Evolutionary conservation across 2,329 filamentous ascomycete genomes (phyloP), one percentile per base, ranked within the genome.

Genomic region (Fusarium citri): DNA sequence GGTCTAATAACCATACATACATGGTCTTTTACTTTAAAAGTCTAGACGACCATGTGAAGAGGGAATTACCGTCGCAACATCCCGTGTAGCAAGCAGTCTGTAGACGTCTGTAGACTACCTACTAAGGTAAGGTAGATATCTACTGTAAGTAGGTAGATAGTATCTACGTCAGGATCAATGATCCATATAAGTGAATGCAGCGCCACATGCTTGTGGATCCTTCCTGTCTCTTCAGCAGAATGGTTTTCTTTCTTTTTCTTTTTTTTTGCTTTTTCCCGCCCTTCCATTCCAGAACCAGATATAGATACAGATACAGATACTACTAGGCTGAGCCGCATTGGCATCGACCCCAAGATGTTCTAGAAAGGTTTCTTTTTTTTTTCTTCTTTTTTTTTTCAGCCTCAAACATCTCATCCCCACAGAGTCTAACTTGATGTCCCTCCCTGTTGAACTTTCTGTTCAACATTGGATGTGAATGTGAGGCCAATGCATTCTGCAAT

Each of bases 121-220:
- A n/a, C n/a, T n/a, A n/a, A n/a, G n/a, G n/a, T n/a, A n/a, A n/a
- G n/a, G n/a, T n/a, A n/a, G n/a, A n/a, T n/a, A n/a, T n/a, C n/a
- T n/a, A n/a, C n/a, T n/a, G n/a, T n/a, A n/a, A n/a, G n/a, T n/a
- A n/a, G n/a, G n/a, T n/a, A n/a, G n/a, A n/a, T n/a, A n/a, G n/a
- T n/a, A n/a, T n/a, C n/a, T n/a, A 66, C 56, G 57, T 67, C 46
- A 48, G 55, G 53, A 59, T 66, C 34, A 37, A 37, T 37, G 18
- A 69, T 62, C 70, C 65, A 72, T 68, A 72, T 66, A 68, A 60
- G 25, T 45, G 56, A 57, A 66, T 63, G 54, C 61, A 59, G 70
- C 66, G 71, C 72, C 68, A 71, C 64, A 62, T 56, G 66, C 68
- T 58, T 71, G 72, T 74, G 72, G 72, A 73, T 54, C 68, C 53